Percentiles rank a stretch among this genome's conserved stretches.
These are phyloP conservation scores for Paecilomyces variotii DNA, from an alignment of 2,329 filamentous ascomycete genomes.

Conservation along the genomic window DNA sequence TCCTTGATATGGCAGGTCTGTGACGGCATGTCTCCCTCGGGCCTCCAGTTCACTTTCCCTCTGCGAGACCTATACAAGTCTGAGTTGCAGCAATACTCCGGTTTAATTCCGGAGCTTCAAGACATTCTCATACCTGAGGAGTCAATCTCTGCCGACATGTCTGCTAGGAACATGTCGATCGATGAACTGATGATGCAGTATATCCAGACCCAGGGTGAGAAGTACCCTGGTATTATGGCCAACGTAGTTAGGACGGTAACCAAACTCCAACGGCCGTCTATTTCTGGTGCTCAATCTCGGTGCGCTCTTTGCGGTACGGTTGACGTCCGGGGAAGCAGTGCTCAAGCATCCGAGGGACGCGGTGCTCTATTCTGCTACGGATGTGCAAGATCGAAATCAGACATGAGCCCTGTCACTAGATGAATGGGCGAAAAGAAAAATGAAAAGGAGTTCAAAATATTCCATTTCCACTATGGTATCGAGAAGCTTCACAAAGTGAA, in stretches of 20 bases:
- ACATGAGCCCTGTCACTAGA: conserved; percentile 12
- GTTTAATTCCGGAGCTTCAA: conserved; percentile 44
- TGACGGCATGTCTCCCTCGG: conserved; percentile 60
- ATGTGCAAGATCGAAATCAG: conserved; percentile 34
- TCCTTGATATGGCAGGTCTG: conserved; percentile 72
- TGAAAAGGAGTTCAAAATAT: neutral
- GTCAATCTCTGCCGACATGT: conserved; percentile 25
- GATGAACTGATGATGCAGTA: conserved; percentile 86
- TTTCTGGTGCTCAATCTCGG: conserved; percentile 20
- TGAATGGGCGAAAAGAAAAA: conserved; percentile 1
- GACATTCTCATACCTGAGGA: conserved; percentile 39
- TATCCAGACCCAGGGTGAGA: conserved; percentile 75
- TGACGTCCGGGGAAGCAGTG: conserved; percentile 51
- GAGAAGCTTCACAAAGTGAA: neutral
- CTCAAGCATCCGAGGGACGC: conserved; percentile 45
- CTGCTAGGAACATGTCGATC: conserved; percentile 63
- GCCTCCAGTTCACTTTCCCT: conserved; percentile 64
- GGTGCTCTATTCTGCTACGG: conserved; percentile 39
- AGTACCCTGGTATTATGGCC: conserved; percentile 83
- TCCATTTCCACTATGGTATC: neutral
- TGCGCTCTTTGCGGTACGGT: conserved; percentile 66
- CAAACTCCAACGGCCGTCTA: conserved; percentile 54
- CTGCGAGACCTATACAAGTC: conserved; percentile 76
- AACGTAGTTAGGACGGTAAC: conserved; percentile 92
- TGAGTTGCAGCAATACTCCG: conserved; percentile 64